Conservation (phyloP, 2,329 filamentous ascomycete species). For the Tolypocladium sp. region DNA sequence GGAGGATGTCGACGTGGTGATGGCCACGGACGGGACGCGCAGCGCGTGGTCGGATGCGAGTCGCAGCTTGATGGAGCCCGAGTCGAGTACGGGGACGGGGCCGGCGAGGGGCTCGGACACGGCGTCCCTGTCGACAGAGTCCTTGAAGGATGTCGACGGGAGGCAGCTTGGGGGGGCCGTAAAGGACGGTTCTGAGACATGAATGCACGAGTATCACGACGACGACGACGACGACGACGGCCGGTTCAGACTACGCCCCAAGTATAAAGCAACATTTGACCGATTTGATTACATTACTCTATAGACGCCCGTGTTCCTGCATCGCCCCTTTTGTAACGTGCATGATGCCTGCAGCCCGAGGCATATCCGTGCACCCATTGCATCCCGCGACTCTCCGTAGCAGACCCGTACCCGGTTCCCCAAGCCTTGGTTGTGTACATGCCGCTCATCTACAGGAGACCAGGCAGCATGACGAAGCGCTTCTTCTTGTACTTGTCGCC, state of each 20-base stretch:
- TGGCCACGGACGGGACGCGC: conserved; percentile 13
- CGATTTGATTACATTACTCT: neutral
- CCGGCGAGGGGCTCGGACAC: conserved; percentile 27
- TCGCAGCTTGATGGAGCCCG: conserved; percentile 25
- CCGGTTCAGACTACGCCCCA: neutral
- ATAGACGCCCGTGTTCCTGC: too few relatives aligned
- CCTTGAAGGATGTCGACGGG: conserved; percentile 9
- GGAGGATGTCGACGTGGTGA: conserved; percentile 10
- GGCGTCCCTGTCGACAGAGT: conserved; percentile 24
- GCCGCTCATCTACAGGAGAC: conserved; percentile 48
- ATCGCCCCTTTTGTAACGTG: neutral
- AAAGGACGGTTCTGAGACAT: neutral
- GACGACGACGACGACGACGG: neutral
- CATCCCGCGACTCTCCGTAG: neutral
- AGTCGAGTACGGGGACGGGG: conserved; percentile 24
- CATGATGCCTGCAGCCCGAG: neutral
- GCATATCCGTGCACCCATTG: neutral
- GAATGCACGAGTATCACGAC: neutral
- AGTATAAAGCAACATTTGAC: neutral
- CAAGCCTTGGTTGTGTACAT: neutral
- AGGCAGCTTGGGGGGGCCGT: neutral
- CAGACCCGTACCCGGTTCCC: neutral
- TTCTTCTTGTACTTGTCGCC: conserved; percentile 94
- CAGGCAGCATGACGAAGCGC: conserved; percentile 73
- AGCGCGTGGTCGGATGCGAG: conserved; percentile 26